Conservation (phyloP, 2,329 filamentous ascomycete species). For the Ophiosphaerella herpotricha region DNA sequence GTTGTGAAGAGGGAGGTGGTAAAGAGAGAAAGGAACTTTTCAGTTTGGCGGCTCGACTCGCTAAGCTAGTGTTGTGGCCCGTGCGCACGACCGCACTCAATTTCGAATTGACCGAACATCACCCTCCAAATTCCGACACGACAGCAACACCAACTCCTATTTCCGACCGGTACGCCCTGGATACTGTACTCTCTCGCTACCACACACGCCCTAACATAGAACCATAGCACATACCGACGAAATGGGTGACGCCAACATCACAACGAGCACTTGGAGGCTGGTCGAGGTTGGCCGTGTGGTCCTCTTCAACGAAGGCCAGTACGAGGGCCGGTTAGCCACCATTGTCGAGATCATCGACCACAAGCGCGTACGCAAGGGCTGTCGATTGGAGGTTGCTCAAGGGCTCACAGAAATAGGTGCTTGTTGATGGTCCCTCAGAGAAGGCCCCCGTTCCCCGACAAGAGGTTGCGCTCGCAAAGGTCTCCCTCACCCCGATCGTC, state of each 20-base stretch:
- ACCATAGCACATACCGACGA: conserved; percentile 45
- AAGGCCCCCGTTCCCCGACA: conserved; percentile 84
- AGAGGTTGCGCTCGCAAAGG: conserved; percentile 76
- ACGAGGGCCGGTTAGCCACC: conserved; percentile 82
- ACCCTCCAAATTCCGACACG: conserved; percentile 32
- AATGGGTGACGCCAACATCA: conserved; percentile 56
- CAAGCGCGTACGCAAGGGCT: conserved; percentile 85
- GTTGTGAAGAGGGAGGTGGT: conserved; percentile 1
- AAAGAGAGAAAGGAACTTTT: conserved; percentile 17
- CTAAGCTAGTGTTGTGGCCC: conserved; percentile 3
- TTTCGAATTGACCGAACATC: conserved; percentile 14
- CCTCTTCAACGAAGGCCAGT: conserved; percentile 83
- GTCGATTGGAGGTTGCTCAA: conserved; percentile 23
- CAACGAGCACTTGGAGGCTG: conserved; percentile 70
- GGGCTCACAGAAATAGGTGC: conserved; percentile 66
- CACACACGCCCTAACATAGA: conserved; percentile 28
- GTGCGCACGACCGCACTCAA: conserved; percentile 9
- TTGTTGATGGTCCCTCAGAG: conserved; percentile 91
- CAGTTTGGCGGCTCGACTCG: conserved; percentile 3
- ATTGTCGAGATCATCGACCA: conserved; percentile 99
- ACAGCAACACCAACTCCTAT: conserved; percentile 42
- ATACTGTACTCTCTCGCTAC: conserved; percentile 24
- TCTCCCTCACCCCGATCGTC: conserved; percentile 87
- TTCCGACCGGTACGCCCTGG: conserved; percentile 47
- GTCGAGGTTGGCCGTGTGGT: conserved; percentile 98